Evolutionary conservation across 257 asterid species (phyloP), one percentile per base, ranked within the genome.

Genomic region (Solanum etuberosum): DNA sequence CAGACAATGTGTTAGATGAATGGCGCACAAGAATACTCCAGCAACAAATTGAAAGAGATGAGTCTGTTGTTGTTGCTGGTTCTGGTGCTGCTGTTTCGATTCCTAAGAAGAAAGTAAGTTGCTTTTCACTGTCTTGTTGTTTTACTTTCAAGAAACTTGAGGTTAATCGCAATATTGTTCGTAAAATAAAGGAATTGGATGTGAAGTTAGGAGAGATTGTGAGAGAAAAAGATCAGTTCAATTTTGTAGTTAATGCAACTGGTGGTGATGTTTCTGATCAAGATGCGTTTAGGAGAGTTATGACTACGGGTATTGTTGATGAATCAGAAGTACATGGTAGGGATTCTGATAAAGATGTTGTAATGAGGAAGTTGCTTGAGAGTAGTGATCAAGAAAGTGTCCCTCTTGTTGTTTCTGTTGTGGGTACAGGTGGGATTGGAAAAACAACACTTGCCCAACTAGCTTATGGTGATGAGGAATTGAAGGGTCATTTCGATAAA

Each of bases 401-500:
- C 3, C 13, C 78, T 40, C 59, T 83, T 9, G 83, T 90, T 25
- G 9, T 89, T 21, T 88, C 94, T 25, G 27, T 92, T 5, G 92
- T 91, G 83, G 94, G 94, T 34, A 76, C 82, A 25, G 93, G 91
- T 23, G 94, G 94, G 12, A 76, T 92, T 46, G 94, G 94, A 29
- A 91, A 91, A 40, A 89, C 94, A 0, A 88, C 93, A 9, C 92
- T 92, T 86, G 92, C 94, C 8, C 91, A 88, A 73, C 57, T 89
- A 54, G 89, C 83, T 67, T 89, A 89, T 78, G 31, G 89, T 35
- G 84, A 86, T 86, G 46, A 59, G 40, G 70, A 51, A 40, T 83
- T 90, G 31, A 32, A 34, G 25, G 48, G 12, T n/a, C 82, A 65
- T 83, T 92, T 91, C 29, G 68, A 86, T 1, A 27, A 38, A 57